Base-by-base conservation (phyloP, 306 rosid genomes). In the Hippophae tibetana region DNA sequence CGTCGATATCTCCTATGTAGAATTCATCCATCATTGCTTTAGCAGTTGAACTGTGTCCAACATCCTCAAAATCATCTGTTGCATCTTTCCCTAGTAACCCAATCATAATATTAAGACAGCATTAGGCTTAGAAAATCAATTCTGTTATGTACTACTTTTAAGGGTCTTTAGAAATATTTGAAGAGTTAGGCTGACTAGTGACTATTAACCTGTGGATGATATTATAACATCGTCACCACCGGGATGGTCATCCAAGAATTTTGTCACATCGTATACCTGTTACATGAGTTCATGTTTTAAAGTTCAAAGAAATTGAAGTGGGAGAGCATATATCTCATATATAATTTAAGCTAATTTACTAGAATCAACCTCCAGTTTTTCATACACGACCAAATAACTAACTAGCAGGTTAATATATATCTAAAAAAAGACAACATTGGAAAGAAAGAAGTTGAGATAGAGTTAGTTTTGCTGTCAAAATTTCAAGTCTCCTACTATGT, bases 231-330 rank as follows among this genome's bases (percentile, higher is more conserved):
- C 99, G 65, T 92, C 99, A 18, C 99, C 99, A 38, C 99, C 99
- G 38, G 99, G 99, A 76, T 92, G 99, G 64, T 92, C 99, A 42
- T 92, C 96, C 63, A 92, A 82, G 85, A 92, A 92, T 57, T 78
- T 83, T 8, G 99, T 88, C 69, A 92, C 96, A 74, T 92, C 72
- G 47, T 78, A 92, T 18, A 88, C 99, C 99, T 92, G 88, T 63
- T 57, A 58, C 63, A 52, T 43, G 46, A 41, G 38, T 25, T 51
- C 7, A 54, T 13, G 31, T 25, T 54, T 49, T 60, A 18, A 45
- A 40, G 60, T 54, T 50, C 5, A 43, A 69, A 58, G 13, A 31
- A 77, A 38, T 56, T 14, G 26, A 47, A 11, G 52, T 38, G 8
- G 6, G 62, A 27, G 70, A 14, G 12, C 25, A 7, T 52, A 5